Conservation (phyloP, 2,329 filamentous ascomycete species). For the Cryoendolithus antarcticus region DNA sequence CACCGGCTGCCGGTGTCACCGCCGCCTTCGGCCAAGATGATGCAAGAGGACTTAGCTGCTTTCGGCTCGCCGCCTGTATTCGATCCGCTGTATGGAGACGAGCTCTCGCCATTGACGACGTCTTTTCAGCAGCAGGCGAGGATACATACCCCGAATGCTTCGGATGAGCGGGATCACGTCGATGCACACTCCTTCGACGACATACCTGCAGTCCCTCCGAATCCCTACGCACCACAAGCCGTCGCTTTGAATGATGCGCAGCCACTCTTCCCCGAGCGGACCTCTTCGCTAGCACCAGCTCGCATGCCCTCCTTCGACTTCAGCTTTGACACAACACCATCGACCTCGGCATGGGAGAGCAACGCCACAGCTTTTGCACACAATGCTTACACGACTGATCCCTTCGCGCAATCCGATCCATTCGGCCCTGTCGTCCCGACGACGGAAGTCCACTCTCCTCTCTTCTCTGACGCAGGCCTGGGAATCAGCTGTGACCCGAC, state of each 20-base stretch:
- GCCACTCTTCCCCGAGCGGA: conserved; percentile 16
- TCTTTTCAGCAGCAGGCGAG: conserved; percentile 18
- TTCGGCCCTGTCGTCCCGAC: conserved; percentile 6
- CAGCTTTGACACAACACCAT: conserved; percentile 12
- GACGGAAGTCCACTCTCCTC: conserved; percentile 5
- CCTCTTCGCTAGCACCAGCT: conserved; percentile 13
- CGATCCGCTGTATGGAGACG: conserved; percentile 14
- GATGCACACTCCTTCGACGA: conserved; percentile 3
- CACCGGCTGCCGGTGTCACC: conserved; percentile 31
- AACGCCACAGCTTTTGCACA: background rate
- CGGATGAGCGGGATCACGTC: conserved; percentile 8
- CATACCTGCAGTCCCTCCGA: conserved; percentile 6
- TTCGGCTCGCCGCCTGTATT: conserved; percentile 13
- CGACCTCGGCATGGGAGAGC: background rate
- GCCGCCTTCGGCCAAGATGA: conserved; percentile 31
- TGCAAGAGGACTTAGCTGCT: conserved; percentile 24
- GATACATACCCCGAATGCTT: conserved; percentile 19
- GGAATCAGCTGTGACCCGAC: conserved; percentile 23
- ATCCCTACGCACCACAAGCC: conserved; percentile 12
- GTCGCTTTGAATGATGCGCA: conserved; percentile 19
- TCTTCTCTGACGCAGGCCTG: conserved; percentile 10
- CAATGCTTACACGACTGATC: conserved; percentile 7
- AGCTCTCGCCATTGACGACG: conserved; percentile 19
- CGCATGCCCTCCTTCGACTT: conserved; percentile 21
- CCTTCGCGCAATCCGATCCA: conserved; percentile 7